Base-by-base conservation (phyloP, 2,329 filamentous ascomycete species). In the Ceratocystis diversiconidia region DNA sequence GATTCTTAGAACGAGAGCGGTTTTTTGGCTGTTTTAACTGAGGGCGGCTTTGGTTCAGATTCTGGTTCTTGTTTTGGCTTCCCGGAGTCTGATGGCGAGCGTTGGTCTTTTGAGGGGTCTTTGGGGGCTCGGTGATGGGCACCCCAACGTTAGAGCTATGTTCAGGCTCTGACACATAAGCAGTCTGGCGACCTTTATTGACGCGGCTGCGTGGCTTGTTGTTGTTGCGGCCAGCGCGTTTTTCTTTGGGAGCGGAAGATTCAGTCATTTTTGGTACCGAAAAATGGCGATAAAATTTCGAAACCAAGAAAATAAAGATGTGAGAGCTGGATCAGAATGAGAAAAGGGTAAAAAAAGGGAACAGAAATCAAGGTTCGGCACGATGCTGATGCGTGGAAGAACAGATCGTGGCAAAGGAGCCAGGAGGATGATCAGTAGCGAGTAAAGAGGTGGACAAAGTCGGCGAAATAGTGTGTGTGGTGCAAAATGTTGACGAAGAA, bases 101-200 rank as follows among this genome's bases (percentile, higher is more conserved):
- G n/a, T 62, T 69, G 22, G 71, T 66, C 70, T 80, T 82, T 64
- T 76, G 75, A 1, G 82, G 82, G 1, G 82, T 83, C 72, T 77
- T 71, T 68, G 76, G 71, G 70, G 74, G 69, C 71, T 67, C 66
- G 19, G 30, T 44, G 28, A 65, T 22, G 17, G 60, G 25, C 12
- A 28, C 48, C 6, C 63, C 66, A 41, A 25, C 43, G 36, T 65
- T 52, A 17, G 68, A 70, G 55, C 69, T 69, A 44, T 70, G 73
- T 70, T 85, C 82, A 70, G 80, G 83, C 72, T 85, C 82, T 2
- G 82, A 85, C 28, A 80, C 82, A 70, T 84, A 84, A n/a, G 77
- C 78, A 72, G 81, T 84, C 67, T 79, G 79, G 10, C 74, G 74
- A 17, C 50, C 52, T 30, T 66, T 63, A 5, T 64, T 61, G 28